Conservation (phyloP, 2,329 filamentous ascomycete genomes). For the Exophiala viscosa region DNA sequence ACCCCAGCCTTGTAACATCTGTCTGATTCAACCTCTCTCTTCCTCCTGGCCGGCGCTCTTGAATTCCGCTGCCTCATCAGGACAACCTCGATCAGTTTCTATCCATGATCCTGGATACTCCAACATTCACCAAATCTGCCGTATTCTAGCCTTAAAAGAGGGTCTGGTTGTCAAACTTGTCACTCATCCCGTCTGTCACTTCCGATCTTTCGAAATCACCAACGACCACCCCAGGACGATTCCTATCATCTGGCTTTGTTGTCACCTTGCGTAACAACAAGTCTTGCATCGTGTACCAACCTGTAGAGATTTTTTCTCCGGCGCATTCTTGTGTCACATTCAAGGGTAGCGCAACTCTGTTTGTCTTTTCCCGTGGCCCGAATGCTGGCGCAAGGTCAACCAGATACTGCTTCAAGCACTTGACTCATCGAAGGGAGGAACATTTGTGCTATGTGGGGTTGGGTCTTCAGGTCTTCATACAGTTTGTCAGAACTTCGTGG, state of each 20-base stretch:
- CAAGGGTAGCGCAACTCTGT: slow-evolving; percentile 1
- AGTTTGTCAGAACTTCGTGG: too few species aligned
- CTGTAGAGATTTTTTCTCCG: slow-evolving; percentile 1
- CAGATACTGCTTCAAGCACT: too few species aligned
- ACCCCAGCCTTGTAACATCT: background rate
- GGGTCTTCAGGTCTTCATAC: too few species aligned
- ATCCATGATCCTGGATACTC: background rate
- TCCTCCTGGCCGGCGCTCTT: background rate
- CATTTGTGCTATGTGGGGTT: background rate
- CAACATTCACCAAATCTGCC: background rate
- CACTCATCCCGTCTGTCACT: slow-evolving; percentile 9
- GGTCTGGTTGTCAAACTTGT: slow-evolving; percentile 8
- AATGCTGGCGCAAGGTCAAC: background rate
- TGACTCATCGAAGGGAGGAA: background rate
- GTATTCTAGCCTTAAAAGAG: slow-evolving; percentile 8
- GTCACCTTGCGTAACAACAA: slow-evolving; percentile 4
- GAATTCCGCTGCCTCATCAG: too few species aligned
- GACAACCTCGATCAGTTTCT: too few species aligned
- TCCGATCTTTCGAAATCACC: background rate
- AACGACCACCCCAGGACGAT: background rate
- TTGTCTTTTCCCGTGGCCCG: background rate
- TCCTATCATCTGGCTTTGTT: background rate
- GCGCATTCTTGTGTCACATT: slow-evolving; percentile 8
- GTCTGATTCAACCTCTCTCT: background rate
- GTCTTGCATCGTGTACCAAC: background rate